A percentile compares a stretch with the other conserved stretches of the same genome.
phyloP scores from a whole-genome alignment of 805 yeast genomes.

The Alloascoidea africana region DNA sequence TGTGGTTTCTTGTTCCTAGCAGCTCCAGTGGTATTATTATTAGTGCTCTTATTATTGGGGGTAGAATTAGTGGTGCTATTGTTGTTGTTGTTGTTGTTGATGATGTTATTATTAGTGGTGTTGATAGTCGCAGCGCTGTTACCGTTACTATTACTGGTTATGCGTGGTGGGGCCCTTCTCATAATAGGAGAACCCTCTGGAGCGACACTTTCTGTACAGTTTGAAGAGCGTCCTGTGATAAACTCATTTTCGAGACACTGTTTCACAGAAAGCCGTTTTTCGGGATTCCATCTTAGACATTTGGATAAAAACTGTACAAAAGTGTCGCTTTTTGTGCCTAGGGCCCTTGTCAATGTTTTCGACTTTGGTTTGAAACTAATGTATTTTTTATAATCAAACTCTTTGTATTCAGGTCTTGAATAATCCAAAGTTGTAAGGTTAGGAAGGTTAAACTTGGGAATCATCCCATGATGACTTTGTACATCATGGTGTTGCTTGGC shows the following conservation, averaged over 20 bases:
- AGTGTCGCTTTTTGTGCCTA: slow-evolving; percentile 13
- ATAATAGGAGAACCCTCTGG: too few relatives aligned
- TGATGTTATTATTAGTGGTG: too few relatives aligned
- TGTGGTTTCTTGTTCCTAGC: too few relatives aligned
- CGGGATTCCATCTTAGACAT: slow-evolving; percentile 63
- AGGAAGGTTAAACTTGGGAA: not conserved
- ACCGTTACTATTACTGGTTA: too few relatives aligned
- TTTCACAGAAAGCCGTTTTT: slow-evolving; percentile 21
- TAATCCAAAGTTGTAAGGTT: slow-evolving; percentile 16
- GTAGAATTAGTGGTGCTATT: too few relatives aligned
- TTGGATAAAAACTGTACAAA: slow-evolving; percentile 32
- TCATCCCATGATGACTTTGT: not conserved
- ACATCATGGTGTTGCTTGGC: not conserved
- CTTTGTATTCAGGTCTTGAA: slow-evolving; percentile 12
- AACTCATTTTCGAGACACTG: slow-evolving; percentile 22
- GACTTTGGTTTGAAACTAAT: slow-evolving; percentile 7
- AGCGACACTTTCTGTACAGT: too few relatives aligned
- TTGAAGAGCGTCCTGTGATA: slow-evolving; percentile 10
- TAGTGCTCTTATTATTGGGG: too few relatives aligned
- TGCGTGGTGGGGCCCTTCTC: too few relatives aligned
- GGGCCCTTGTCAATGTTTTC: slow-evolving; percentile 11
- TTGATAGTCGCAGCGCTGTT: too few relatives aligned
- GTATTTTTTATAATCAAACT: slow-evolving; percentile 10
- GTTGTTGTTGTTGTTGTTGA: too few relatives aligned
- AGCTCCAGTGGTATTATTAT: too few relatives aligned